Base-by-base conservation (phyloP, 78 protist species). In the Dictyostelium citrinum region DNA sequence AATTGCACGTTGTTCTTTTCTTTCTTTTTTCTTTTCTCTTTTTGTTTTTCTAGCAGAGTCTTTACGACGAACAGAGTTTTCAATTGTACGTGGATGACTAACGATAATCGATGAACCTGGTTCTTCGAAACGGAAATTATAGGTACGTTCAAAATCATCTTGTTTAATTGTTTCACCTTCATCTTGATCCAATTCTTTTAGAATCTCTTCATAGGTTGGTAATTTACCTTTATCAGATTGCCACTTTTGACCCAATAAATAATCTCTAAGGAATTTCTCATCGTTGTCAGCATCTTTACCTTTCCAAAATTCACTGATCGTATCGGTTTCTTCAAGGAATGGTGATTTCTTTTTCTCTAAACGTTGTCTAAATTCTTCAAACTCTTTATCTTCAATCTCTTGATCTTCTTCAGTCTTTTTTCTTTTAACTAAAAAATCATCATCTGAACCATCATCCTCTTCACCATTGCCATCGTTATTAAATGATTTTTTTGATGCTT, bases 191-290 rank as follows among this genome's bases (percentile, higher is more conserved):
- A 88, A 49, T 33, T 88, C 93, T 7, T 78, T 82, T 12, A 78
- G 37, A 29, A 88, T 76, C 31, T 88, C 93, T 39, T 88, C 85
- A 11, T 85, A 85, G 81, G 93, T 72, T 27, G 93, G 86, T 31
- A 78, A 20, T 39, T 76, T 76, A 24, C 84, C 83, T 39, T 76
- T 79, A 31, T 78, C 93, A 11, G 84, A 45, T 61, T 61, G 80
- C 95, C 95, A 91, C 35, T 84, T 91, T 46, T 91, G 90, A 71
- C 91, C 67, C 22, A 91, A 37, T n/a, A 91, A 60, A 39, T 91
- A 91, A 33, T 91, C 95, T 70, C 91, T 70, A 10, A 91, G 80
- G 84, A 83, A 91, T 60, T 91, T 82, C 20, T 88, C 93, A 24
- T 78, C 90, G 2, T 31, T 64, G 14, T 43, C 31, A 1, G 45